These are phyloP conservation scores for Termitomyces sp. DNA, from an alignment of 768 basidiomycete genomes.

Conservation along the genomic window DNA sequence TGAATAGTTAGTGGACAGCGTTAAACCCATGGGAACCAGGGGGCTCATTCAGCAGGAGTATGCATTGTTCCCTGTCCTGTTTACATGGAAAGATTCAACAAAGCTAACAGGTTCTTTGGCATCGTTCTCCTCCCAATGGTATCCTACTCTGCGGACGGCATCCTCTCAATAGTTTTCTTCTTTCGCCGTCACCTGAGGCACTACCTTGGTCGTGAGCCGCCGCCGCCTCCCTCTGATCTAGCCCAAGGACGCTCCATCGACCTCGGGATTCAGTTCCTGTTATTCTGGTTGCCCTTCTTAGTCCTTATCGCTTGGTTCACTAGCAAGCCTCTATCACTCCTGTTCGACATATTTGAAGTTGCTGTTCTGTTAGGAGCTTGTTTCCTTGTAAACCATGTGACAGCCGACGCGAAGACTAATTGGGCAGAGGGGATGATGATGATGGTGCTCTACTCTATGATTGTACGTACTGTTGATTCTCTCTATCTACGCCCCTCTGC, in stretches of 20 bases:
- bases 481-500: background rate
- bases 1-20: constrained; percentile 53
- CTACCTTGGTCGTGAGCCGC: constrained; percentile 27
- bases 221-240: constrained; percentile 40
- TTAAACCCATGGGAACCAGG: constrained; percentile 45
- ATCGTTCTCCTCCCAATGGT: constrained; percentile 64
- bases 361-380: constrained; percentile 59
- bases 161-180: constrained; percentile 53
- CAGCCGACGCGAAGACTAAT: constrained; percentile 71
- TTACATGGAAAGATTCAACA: background rate
- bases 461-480: constrained; percentile 25
- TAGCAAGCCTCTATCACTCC: constrained; percentile 48
- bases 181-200: constrained; percentile 33
- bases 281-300: constrained; percentile 77
- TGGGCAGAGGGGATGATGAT: constrained; percentile 69
- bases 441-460: constrained; percentile 62
- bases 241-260: constrained; percentile 69
- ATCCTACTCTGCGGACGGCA: constrained; percentile 67
- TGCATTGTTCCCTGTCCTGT: background rate
- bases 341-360: constrained; percentile 70
- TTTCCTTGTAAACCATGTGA: constrained; percentile 75
- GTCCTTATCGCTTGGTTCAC: constrained; percentile 65
- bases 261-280: constrained; percentile 68
- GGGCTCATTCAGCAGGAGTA: constrained; percentile 44
- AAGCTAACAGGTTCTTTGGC: constrained; percentile 59